Base-by-base conservation (phyloP, 176 grass and related monocot species). In the Musa troglodytarum region DNA sequence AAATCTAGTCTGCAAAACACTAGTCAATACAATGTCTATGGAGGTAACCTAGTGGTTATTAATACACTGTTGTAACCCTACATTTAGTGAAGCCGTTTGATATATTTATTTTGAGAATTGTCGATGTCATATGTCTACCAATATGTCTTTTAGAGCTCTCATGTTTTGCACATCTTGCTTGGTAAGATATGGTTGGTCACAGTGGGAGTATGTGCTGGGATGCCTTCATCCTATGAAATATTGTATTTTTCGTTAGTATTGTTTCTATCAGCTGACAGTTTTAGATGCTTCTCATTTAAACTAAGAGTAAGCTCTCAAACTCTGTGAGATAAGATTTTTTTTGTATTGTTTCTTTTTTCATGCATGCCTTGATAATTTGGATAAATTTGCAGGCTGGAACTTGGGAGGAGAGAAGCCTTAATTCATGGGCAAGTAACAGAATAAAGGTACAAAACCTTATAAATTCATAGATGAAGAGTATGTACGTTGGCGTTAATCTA, bases 331-430 rank as follows among this genome's bases (percentile, higher is more conserved):
- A 10, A 0, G 17, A 56, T 16, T 15, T 53, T 12, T 57, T 74
- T 57, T 12, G 15, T 10, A 10, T 21, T 51, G 11, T 5, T 57
- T 10, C 11, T 57, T 7, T 19, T 9, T 55, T 24, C 71, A 28
- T 74, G 20, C 0, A 13, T 23, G 1, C 1, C 21, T 50, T 9
- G 1, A 49, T 15, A 10, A 69, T 50, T 69, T 50, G 14, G 17
- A 57, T 15, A 23, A 70, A 70, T 77, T 70, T 92, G 43, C 87
- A 98, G 94, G 95, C 90, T 83, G 95, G 95, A 79, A 99, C 95
- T 11, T 99, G 95, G 95, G 95, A 94, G 78, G 95, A 99, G 79
- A 99, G 85, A 69, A 99, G 92, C 78, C 88, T 99, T 19, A 94
- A 87, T 85, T 86, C 95, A 84, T 99, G 95, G 95, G 90, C 95